Evolutionary conservation across 495 filamentous ascomycete genomes (phyloP), one percentile per base, ranked within the genome.

Genomic region (Articulospora tetracladia): DNA sequence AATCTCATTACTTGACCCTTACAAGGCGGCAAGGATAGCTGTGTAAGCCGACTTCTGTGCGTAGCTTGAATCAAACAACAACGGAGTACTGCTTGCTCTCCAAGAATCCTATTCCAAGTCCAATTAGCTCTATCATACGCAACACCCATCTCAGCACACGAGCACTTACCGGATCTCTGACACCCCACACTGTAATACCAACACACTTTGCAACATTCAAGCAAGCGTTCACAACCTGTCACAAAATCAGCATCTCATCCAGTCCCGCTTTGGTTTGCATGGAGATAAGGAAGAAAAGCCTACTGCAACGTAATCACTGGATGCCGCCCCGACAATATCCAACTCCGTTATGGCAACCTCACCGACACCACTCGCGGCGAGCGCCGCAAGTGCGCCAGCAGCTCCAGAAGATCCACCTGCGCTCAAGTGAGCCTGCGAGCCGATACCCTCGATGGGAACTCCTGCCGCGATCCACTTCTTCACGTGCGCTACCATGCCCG

Each of bases 121-220:
- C 39, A 7, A 44, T 44, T 44, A 44, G 39, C 39, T 3, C 39
- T n/a, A 7, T 11, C 17, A 44, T n/a, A 44, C 15, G 10, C 17
- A 44, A 44, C 15, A 3, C 17, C n/a, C 39, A 44, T 3, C 17
- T 44, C 15, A 44, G n/a, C n/a, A n/a, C n/a, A n/a, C n/a, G n/a
- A 44, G 15, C 4, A 44, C 47, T 50, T 25, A 25, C 47, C 76
- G 71, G 68, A 64, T 91, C 88, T 58, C 83, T 75, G 7, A 92
- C 84, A 68, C 88, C 88, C 89, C 88, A 92, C 32, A 87, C 86
- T 19, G 88, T 90, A 63, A 92, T 84, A 58, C 87, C 87, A 22
- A 90, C 79, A 69, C 88, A 91, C 70, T 84, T 86, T 11, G 76
- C 60, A 66, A 85, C 77, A 59, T 77, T 73, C 41, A 89, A 67